Base-by-base conservation (phyloP, 2,329 filamentous ascomycete genomes). In the Arthrobotrys pseudoclavata region DNA sequence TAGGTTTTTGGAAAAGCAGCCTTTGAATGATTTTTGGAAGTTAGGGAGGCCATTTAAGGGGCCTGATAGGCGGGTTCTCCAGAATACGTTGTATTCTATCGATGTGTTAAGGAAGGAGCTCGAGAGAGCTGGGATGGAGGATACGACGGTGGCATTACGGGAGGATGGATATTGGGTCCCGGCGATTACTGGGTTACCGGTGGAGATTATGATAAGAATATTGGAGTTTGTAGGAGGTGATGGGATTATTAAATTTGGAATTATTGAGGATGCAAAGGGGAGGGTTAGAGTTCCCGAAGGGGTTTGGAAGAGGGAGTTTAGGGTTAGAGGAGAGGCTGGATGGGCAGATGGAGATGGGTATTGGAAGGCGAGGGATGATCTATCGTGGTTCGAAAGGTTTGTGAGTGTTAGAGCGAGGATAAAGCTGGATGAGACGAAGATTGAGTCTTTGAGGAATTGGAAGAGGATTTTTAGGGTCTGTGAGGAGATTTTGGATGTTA, bases 271-370 rank as follows among this genome's bases (percentile, higher is more conserved):
- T n/a, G 52, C 9, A 2, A 18, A 34, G 15, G 48, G 34, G 12
- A 40, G 71, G 31, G 31, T 76, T 10, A n/a, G 31, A 29, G 50
- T 76, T 12, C 71, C 64, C 15, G 72, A 70, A 20, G n/a, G n/a
- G 12, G 5, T 67, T 10, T 76, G 66, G 72, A 66, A 67, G 42
- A 47, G 45, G 9, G 24, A 61, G 45, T 69, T 76, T 47, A 15
- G 10, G 3, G 18, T 34, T 18, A 31, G 66, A 42, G 64, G 37
- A 3, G 64, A 61, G 18, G 12, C 53, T n/a, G 57, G 57, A 12
- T 42, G 52, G 34, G 20, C 34, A 13, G 40, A 20, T 57, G 7
- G 9, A 7, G 15, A 24, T 9, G 24, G 10, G n/a, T 52, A 24
- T 22, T 40, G 48, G 42, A 10, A 6, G 24, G 15, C 13, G 15